Evolutionary conservation across 352 stramenopile genomes (phyloP).

Genomic region (Phytophthora boehmeriae): DNA sequence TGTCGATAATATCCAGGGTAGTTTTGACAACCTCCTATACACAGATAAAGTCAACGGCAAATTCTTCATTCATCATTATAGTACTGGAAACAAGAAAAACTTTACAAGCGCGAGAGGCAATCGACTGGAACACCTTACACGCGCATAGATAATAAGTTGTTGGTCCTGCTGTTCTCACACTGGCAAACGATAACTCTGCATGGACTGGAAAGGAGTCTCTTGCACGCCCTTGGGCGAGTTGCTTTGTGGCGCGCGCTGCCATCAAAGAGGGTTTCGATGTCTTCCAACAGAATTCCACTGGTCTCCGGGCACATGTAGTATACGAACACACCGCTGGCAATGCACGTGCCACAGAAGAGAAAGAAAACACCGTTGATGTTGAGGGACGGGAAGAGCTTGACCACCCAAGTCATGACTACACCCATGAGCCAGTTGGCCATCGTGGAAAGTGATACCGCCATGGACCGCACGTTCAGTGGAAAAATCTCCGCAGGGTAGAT

Average conservation of each 20-base stretch:
- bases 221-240: constrained; percentile 36
- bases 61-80: neutral
- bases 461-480: constrained; percentile 44
- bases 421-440: constrained; percentile 59
- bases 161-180: constrained; percentile 17
- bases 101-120: constrained; percentile 16
- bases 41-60: neutral
- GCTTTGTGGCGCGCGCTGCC: constrained; percentile 37
- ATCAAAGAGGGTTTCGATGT: constrained; percentile 62
- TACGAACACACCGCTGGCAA: constrained; percentile 49
- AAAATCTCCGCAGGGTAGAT: constrained; percentile 51
- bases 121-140: neutral
- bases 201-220: constrained; percentile 39
- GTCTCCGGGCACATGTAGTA: constrained; percentile 61
- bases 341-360: constrained; percentile 53
- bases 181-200: constrained; percentile 21
- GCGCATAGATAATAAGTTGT: constrained; percentile 35
- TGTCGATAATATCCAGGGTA: constrained; percentile 3
- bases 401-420: constrained; percentile 54
- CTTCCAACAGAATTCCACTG: constrained; percentile 54
- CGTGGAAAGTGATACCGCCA: constrained; percentile 52
- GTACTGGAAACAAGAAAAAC: constrained; percentile 16
- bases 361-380: constrained; percentile 55
- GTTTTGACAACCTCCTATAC: constrained; percentile 18
- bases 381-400: constrained; percentile 57